phyloP scores from a whole-genome alignment of 805 yeast genomes.

The Suhomyces xylopsoci region DNA sequence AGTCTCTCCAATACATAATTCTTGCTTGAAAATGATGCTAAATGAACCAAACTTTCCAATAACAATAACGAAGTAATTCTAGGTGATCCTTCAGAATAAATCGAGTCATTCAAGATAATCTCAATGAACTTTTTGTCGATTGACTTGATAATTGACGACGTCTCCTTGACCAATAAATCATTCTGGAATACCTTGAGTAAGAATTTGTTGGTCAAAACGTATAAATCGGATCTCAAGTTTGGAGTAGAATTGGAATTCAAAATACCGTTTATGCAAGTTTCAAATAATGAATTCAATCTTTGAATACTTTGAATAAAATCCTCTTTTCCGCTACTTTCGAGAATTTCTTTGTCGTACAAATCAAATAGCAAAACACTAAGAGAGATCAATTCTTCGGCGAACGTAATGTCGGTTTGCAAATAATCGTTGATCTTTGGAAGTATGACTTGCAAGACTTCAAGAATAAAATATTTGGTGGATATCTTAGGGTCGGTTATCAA shows the following conservation, averaged over 20 bases:
- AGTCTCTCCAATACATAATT: conserved; percentile 60
- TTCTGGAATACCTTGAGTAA: conserved; percentile 49
- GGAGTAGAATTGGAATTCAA: conserved; percentile 66
- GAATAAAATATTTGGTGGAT: conserved; percentile 52
- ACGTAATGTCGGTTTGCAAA: conserved; percentile 59
- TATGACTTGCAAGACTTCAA: conserved; percentile 72
- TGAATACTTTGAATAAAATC: conserved; percentile 33
- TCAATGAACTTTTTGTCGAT: conserved; percentile 60
- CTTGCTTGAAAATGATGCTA: conserved; percentile 46
- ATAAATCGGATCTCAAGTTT: conserved; percentile 71
- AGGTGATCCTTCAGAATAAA: conserved; percentile 72
- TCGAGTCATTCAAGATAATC: conserved; percentile 71
- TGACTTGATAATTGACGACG: conserved; percentile 54
- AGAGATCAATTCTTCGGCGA: conserved; percentile 75
- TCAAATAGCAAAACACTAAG: conserved; percentile 70
- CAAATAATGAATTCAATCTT: conserved; percentile 65
- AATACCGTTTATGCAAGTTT: conserved; percentile 72
- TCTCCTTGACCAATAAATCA: conserved; percentile 41
- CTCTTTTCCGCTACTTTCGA: conserved; percentile 14
- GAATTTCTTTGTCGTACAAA: conserved; percentile 43
- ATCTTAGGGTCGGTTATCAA: conserved; percentile 62
- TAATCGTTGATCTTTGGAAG: conserved; percentile 77
- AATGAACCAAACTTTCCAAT: conserved; percentile 61
- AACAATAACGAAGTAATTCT: conserved; percentile 75
- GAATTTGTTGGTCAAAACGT: conserved; percentile 67